Evolutionary conservation across 768 basidiomycete genomes (phyloP).

Genomic region (Pulveroboletus sp.): DNA sequence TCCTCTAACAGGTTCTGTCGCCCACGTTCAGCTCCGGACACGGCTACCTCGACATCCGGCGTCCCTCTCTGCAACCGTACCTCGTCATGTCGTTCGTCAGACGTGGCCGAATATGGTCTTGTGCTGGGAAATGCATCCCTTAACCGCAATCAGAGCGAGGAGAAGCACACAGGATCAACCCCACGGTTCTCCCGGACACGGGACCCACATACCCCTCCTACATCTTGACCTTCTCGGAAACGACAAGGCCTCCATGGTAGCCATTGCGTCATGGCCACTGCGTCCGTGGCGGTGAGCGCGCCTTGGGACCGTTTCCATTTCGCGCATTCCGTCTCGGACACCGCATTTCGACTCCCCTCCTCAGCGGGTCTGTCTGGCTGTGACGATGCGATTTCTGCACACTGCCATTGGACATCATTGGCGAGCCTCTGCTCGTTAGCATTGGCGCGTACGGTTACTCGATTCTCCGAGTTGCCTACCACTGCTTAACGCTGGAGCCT

Average conservation of each 20-base stretch:
- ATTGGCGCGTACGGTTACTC: slow-evolving; percentile 30
- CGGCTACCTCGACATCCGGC: slow-evolving; percentile 22
- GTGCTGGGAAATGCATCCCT: slow-evolving; percentile 4
- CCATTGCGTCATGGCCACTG: slow-evolving; percentile 24
- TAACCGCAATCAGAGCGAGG: background rate
- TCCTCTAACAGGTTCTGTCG: slow-evolving; percentile 2
- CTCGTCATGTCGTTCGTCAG: background rate
- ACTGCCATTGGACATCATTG: slow-evolving; percentile 25
- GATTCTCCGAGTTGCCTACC: slow-evolving; percentile 27
- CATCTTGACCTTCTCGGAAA: slow-evolving; percentile 8
- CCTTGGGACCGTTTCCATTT: slow-evolving; percentile 16
- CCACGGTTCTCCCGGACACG: slow-evolving; percentile 17
- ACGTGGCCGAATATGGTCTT: background rate
- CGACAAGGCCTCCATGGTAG: slow-evolving; percentile 4
- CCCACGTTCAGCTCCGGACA: slow-evolving; percentile 8
- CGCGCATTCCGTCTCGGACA: slow-evolving; percentile 29
- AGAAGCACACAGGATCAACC: slow-evolving; percentile 27
- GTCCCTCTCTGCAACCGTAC: background rate
- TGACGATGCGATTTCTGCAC: slow-evolving; percentile 30
- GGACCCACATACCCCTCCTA: slow-evolving; percentile 7
- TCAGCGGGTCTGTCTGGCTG: slow-evolving; percentile 29
- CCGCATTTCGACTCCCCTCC: slow-evolving; percentile 25
- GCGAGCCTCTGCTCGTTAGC: slow-evolving; percentile 18
- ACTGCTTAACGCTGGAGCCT: slow-evolving; percentile 17
- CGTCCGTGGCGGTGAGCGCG: slow-evolving; percentile 31